Evolutionary conservation across 306 rosid species (phyloP).

Genomic region (Amphicarpaea edgeworthii): DNA sequence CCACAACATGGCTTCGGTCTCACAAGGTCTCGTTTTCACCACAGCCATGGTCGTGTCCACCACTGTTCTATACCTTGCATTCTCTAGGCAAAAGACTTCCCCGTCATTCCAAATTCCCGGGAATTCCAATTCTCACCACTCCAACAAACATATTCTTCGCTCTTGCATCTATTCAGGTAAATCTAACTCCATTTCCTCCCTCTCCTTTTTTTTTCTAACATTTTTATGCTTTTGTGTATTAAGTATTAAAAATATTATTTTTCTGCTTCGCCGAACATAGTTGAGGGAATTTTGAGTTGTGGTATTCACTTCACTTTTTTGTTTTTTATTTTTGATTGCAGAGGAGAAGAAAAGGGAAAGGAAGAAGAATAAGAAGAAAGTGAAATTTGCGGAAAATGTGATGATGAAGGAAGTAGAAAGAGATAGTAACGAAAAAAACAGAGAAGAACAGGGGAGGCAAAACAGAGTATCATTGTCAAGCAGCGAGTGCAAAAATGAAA

Average conservation of each 20-base stretch:
- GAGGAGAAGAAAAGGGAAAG: conserved; percentile 59
- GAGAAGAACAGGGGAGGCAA: conserved; percentile 46
- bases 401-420: conserved; percentile 60
- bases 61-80: conserved; percentile 59
- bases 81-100: conserved; percentile 43
- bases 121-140: background rate
- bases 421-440: conserved; percentile 43
- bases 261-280: no score
- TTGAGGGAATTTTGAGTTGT: background rate
- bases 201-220: no score
- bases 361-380: conserved; percentile 63
- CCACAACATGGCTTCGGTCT: conserved; percentile 58
- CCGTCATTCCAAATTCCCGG: background rate
- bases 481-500: conserved; percentile 33
- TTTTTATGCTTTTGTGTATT: no score
- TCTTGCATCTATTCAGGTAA: conserved; percentile 79
- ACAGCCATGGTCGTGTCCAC: conserved; percentile 62
- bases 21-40: conserved; percentile 63
- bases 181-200: background rate
- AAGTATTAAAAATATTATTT: no score
- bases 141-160: conserved; percentile 48
- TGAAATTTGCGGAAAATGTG: conserved; percentile 77
- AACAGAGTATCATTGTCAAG: conserved; percentile 31
- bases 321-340: background rate
- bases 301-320: background rate